Percentiles rank a stretch among this genome's conserved stretches.
Evolutionary conservation across 1,284 basidiomycete genomes (phyloP).

Genomic region (Cryptococcus sp.): DNA sequence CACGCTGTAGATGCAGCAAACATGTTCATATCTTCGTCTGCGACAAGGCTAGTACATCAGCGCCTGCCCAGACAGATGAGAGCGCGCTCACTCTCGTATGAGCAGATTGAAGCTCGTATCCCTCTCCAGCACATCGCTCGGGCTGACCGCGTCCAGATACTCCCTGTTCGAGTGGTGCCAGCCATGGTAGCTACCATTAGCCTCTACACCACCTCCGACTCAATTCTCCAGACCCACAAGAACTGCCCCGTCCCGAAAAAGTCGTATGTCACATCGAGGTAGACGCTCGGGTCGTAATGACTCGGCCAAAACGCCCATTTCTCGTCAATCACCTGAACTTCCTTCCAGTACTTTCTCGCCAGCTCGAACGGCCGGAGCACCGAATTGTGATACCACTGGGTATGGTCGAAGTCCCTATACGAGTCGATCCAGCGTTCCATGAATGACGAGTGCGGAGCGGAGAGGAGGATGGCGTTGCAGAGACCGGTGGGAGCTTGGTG

Average conservation of each 20-base stretch:
- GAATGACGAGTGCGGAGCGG: background rate
- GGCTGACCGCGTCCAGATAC: background rate
- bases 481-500: background rate
- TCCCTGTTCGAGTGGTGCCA: background rate
- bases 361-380: background rate
- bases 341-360: background rate
- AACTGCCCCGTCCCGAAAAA: background rate
- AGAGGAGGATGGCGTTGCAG: background rate
- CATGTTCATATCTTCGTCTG: no score
- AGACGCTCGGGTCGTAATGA: background rate
- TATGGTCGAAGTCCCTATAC: background rate
- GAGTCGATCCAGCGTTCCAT: background rate
- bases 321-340: background rate
- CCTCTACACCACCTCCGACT: background rate
- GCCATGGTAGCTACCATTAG: background rate
- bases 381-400: background rate
- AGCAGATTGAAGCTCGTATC: background rate
- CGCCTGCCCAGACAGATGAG: background rate
- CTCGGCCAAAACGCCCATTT: background rate
- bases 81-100: background rate
- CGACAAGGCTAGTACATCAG: no score
- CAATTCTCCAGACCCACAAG: background rate
- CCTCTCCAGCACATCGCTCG: background rate
- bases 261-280: background rate
- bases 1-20: no score